Conservation (phyloP, 2,329 filamentous ascomycete species). For the Cordyceps tenuipes region DNA sequence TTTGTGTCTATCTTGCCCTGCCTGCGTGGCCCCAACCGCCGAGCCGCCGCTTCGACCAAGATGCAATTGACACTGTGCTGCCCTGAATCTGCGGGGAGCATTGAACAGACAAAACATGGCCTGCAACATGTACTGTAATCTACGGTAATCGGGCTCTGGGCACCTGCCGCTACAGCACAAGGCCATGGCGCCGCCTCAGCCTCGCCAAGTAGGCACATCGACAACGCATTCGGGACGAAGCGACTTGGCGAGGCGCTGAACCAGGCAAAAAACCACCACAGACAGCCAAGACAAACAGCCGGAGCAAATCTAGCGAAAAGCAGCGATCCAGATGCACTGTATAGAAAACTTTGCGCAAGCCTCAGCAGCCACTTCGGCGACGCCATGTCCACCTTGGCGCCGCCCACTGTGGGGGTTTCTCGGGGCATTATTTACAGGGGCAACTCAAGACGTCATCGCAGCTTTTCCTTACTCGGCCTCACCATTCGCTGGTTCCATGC, state of each 20-base stretch:
- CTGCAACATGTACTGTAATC: too few species aligned
- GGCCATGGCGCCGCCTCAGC: background rate
- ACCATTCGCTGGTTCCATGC: background rate
- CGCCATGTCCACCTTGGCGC: constrained; percentile 8
- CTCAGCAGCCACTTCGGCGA: background rate
- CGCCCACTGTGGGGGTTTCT: constrained; percentile 8
- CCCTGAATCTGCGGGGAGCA: background rate
- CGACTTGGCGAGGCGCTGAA: constrained; percentile 7
- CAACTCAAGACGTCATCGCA: constrained; percentile 10
- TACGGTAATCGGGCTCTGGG: too few species aligned
- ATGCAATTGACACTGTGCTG: constrained; percentile 3
- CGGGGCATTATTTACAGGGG: constrained; percentile 1
- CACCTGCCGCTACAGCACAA: background rate
- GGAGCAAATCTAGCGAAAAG: background rate
- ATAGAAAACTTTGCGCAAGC: constrained; percentile 2
- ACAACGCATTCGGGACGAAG: constrained; percentile 3
- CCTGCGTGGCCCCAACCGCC: background rate
- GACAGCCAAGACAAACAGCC: constrained; percentile 1
- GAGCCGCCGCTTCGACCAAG: background rate
- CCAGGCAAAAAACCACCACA: background rate
- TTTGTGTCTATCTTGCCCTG: constrained; percentile 1
- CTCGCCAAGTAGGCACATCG: constrained; percentile 1
- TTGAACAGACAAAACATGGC: background rate
- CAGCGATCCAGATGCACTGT: constrained; percentile 7
- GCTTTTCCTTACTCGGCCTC: background rate